Conservation (phyloP, 2,329 filamentous ascomycete species). For the Myriosclerotinia curreyana region DNA sequence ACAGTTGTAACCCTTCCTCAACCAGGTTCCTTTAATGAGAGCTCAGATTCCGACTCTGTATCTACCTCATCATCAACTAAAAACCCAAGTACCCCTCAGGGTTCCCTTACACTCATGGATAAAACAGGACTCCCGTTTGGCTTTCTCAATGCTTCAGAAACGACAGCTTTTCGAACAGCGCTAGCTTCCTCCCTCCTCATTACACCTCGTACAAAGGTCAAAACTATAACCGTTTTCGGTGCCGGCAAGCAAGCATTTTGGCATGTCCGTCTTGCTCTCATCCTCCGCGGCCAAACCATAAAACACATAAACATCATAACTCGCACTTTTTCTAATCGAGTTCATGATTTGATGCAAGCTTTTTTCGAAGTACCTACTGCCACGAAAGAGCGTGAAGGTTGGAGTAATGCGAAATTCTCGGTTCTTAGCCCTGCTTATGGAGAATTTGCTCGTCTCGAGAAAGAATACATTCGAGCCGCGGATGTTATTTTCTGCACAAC, state of each 20-base stretch:
- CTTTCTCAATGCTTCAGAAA: constrained; percentile 67
- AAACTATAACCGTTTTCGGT: constrained; percentile 80
- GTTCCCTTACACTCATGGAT: constrained; percentile 67
- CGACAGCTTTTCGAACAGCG: constrained; percentile 80
- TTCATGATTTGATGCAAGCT: constrained; percentile 49
- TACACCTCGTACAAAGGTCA: constrained; percentile 62
- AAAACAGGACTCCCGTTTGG: constrained; percentile 61
- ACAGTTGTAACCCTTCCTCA: constrained; percentile 63
- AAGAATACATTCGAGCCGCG: constrained; percentile 66
- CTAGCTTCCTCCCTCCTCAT: constrained; percentile 67
- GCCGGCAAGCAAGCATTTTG: constrained; percentile 89
- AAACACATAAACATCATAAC: constrained; percentile 82
- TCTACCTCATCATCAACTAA: constrained; percentile 42
- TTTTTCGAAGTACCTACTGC: constrained; percentile 46
- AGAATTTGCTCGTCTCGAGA: constrained; percentile 63
- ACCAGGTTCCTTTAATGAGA: constrained; percentile 28
- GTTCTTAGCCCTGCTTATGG: constrained; percentile 67
- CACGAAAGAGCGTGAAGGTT: constrained; percentile 57
- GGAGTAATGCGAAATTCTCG: constrained; percentile 64
- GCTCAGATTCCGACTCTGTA: constrained; percentile 29
- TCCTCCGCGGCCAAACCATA: constrained; percentile 68
- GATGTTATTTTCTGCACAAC: constrained; percentile 90
- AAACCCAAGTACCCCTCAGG: constrained; percentile 48
- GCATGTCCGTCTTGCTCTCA: constrained; percentile 82
- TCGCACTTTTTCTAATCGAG: constrained; percentile 61